Conservation (phyloP, 148 eudicot genomes). For the Agrostemma githago region DNA sequence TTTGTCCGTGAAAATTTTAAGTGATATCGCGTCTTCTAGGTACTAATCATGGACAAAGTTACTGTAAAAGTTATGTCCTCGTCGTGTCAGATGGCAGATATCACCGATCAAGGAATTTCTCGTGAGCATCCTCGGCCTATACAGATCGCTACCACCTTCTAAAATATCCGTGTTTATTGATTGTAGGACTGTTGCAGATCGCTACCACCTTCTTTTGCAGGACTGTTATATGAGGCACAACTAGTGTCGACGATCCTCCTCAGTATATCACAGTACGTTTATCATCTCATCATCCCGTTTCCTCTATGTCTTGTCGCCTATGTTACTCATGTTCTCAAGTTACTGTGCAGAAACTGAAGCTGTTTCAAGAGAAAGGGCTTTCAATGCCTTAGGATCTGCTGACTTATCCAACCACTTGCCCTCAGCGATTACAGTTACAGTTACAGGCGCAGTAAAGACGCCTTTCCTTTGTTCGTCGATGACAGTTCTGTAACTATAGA, state of each 20-base stretch:
- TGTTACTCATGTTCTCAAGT: constrained; percentile 9
- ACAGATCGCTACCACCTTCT: background rate
- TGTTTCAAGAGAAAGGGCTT: constrained; percentile 44
- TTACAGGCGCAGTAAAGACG: constrained; percentile 2
- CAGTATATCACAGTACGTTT: constrained; percentile 62
- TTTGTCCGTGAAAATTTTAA: background rate
- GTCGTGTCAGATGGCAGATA: constrained; percentile 98
- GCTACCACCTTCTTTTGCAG: no score
- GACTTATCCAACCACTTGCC: constrained; percentile 13
- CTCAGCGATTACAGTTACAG: no score
- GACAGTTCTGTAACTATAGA: constrained; percentile 10
- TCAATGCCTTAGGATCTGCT: constrained; percentile 32
- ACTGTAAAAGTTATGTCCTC: constrained; percentile 93
- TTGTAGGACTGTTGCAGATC: no score
- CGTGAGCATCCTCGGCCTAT: constrained; percentile 42
- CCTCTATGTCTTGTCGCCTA: background rate
- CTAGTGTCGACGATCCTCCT: constrained; percentile 87
- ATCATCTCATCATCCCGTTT: background rate
- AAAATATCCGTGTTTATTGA: no score
- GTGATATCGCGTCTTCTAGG: constrained; percentile 36
- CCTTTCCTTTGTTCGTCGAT: background rate
- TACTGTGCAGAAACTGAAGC: constrained; percentile 53
- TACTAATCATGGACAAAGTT: constrained; percentile 95
- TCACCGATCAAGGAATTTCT: constrained; percentile 92
- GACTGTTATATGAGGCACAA: constrained; percentile 55